Evolutionary conservation across 805 yeast species (phyloP), one percentile per base, ranked within the genome.

Genomic region (Candida ficus): DNA sequence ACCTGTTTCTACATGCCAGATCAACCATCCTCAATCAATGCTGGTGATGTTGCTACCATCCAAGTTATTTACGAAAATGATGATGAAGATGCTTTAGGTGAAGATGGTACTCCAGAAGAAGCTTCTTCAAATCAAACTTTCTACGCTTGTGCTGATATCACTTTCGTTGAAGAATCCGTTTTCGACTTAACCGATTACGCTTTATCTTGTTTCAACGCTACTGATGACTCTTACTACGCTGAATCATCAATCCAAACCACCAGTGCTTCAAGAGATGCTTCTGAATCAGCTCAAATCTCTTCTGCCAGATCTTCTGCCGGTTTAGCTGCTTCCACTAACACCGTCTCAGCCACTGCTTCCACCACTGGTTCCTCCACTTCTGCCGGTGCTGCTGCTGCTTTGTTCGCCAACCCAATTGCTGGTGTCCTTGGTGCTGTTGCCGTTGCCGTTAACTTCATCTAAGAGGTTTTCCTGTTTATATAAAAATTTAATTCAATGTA

Each of bases 1-100:
- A 62, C 70, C 34, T 70, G 75, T 58, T 69, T 61, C 62, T 61
- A 61, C 52, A 47, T 68, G 55, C 73, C 73, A 38, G 71, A 69
- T 39, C 64, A 51, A 43, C 68, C 71, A 35, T 58, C 63, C 16
- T 39, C 47, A 28, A 53, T 68, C 43, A 54, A 54, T 29, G 45
- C 58, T 20, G 75, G 74, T 43, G 66, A 63, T 46, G 50, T 56
- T 38, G 75, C 73, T 20, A 70, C 75, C 26, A 61, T 70, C 47
- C 74, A 70, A 56, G 60, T 68, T 40, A 64, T 59, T 49, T 70
- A 70, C 54, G 34, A 46, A 37, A 56, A 66, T 57, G 71, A 55
- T 33, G 60, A 56, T 30, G 56, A 49, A 36, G 54, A 49, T 32
- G 43, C 37, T 17, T 21, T 44, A 10, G 45, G 44, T 18, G 7